These are phyloP conservation scores for Silene latifolia DNA, from an alignment of 148 eudicot genomes.

Conservation along the genomic window DNA sequence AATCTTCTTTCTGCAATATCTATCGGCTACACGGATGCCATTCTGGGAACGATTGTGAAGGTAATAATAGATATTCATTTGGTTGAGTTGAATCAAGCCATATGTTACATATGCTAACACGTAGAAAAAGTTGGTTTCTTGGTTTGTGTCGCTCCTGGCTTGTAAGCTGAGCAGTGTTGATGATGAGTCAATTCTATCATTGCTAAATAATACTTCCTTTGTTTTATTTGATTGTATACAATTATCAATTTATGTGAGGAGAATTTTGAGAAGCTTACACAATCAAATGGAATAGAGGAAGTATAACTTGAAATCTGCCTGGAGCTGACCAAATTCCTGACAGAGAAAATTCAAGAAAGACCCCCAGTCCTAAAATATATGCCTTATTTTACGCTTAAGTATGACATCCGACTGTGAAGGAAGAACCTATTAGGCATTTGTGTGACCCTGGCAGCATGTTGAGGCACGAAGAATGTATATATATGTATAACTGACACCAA, in stretches of 20 bases:
- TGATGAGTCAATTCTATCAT: background rate
- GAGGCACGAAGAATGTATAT: constrained; percentile 9
- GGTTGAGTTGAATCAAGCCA: background rate
- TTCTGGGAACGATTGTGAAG: constrained; percentile 77
- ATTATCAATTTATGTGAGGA: too few species aligned
- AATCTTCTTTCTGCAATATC: constrained; percentile 75
- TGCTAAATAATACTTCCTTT: background rate
- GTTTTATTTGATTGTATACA: too few species aligned
- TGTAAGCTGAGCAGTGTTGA: background rate
- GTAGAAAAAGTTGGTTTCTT: background rate
- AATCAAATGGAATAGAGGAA: too few species aligned
- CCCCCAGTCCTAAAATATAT: background rate
- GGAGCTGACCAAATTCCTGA: background rate
- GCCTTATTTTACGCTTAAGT: background rate
- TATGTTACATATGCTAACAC: background rate
- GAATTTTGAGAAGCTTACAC: too few species aligned
- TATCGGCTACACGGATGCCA: constrained; percentile 84
- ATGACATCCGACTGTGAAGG: background rate
- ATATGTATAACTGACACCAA: background rate
- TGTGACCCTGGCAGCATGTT: constrained; percentile 1
- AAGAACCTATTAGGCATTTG: background rate
- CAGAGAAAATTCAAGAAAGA: background rate
- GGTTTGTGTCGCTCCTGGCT: background rate
- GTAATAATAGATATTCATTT: constrained; percentile 30
- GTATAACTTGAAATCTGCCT: background rate